Evolutionary conservation across 78 protist genomes (phyloP).

Genomic region (Dictyostelium citrinum): DNA sequence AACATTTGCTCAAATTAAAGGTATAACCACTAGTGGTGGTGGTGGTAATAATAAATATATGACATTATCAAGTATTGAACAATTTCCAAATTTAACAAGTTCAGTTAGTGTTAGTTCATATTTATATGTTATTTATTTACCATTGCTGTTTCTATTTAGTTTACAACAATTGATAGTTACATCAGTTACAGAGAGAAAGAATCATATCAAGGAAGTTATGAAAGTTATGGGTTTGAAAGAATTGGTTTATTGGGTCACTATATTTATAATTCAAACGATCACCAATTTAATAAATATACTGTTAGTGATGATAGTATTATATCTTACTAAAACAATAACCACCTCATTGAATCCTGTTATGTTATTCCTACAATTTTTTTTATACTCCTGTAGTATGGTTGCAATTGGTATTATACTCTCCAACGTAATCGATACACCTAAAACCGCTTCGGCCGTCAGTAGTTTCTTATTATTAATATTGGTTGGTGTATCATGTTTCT

Average conservation of each 20-base stretch:
- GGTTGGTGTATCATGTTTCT: neutral
- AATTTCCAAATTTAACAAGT: neutral
- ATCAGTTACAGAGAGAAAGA: neutral
- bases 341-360: neutral
- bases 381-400: neutral
- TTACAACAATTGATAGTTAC: neutral
- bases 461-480: neutral
- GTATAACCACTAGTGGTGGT: no score
- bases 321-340: neutral
- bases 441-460: neutral
- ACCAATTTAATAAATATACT: neutral
- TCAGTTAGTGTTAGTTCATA: neutral
- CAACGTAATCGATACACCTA: neutral
- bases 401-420: neutral
- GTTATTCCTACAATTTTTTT: neutral
- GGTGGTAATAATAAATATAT: no score
- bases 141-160: neutral
- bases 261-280: neutral
- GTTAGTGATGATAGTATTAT: neutral
- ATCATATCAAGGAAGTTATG: neutral
- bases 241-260: neutral
- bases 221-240: neutral
- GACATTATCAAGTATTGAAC: neutral
- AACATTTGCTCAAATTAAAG: neutral
- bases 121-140: neutral